Conservation (phyloP, 2,329 filamentous ascomycete genomes). For the Claviceps sp. region DNA sequence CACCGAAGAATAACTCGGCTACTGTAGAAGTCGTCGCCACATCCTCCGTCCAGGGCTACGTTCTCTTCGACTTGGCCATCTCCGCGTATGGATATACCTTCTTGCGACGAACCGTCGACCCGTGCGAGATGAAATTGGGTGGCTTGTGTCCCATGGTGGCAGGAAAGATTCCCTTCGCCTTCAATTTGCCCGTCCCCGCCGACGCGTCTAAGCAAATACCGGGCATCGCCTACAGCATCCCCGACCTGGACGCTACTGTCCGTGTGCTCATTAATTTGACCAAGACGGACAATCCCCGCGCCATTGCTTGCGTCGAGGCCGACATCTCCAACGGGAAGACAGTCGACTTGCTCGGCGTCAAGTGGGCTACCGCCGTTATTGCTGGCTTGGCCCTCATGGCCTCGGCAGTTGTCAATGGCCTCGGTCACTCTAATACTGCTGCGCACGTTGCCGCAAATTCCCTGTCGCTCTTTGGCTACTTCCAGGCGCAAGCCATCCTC, state of each 20-base stretch:
- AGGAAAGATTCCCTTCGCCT: slow-evolving; percentile 62
- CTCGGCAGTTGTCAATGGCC: slow-evolving; percentile 76
- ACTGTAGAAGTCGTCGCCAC: slow-evolving; percentile 66
- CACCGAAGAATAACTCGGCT: slow-evolving; percentile 59
- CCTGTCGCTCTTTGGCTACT: slow-evolving; percentile 85
- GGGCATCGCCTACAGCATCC: slow-evolving; percentile 74
- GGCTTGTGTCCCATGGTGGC: slow-evolving; percentile 87
- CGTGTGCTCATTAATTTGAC: slow-evolving; percentile 68
- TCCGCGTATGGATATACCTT: slow-evolving; percentile 73
- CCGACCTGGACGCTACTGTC: slow-evolving; percentile 80
- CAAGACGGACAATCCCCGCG: slow-evolving; percentile 33
- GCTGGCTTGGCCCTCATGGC: slow-evolving; percentile 71
- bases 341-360: slow-evolving; percentile 75
- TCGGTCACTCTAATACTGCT: slow-evolving; percentile 87
- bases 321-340: slow-evolving; percentile 83
- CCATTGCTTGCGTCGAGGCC: slow-evolving; percentile 77
- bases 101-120: slow-evolving; percentile 54
- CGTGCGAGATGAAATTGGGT: slow-evolving; percentile 54
- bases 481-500: slow-evolving; percentile 86
- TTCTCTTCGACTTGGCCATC: slow-evolving; percentile 63
- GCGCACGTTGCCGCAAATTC: slow-evolving; percentile 91
- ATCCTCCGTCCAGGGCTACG: slow-evolving; percentile 69
- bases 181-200: slow-evolving; percentile 48
- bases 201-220: slow-evolving; percentile 55
- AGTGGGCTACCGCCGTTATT: slow-evolving; percentile 81